Conservation (phyloP, 2,329 filamentous ascomycete species). For the Akanthomyces dipterigenus region DNA sequence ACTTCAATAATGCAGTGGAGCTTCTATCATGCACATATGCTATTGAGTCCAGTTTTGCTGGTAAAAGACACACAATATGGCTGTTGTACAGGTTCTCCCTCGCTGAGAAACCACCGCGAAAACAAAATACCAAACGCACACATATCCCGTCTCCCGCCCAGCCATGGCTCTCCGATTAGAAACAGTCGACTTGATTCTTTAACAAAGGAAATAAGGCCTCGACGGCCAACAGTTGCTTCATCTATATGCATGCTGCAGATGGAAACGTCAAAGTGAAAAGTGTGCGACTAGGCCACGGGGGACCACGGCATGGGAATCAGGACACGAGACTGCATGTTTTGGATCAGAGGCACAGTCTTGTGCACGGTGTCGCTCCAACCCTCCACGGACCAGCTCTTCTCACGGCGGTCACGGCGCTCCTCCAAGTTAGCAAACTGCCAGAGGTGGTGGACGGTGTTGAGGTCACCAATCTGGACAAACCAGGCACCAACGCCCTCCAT, state of each 20-base stretch:
- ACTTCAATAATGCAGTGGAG: background rate
- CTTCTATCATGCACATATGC: slow-evolving; percentile 1
- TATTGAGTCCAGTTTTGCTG: slow-evolving; percentile 4
- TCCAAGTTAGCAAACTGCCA: slow-evolving; percentile 98
- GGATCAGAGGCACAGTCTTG: slow-evolving; percentile 95
- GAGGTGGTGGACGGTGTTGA: slow-evolving; percentile 95
- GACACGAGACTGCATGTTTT: slow-evolving; percentile 91
- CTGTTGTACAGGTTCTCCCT: slow-evolving; percentile 9
- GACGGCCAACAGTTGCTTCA: slow-evolving; percentile 1
- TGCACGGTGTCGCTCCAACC: slow-evolving; percentile 97
- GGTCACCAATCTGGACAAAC: slow-evolving; percentile 96
- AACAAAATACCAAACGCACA: background rate
- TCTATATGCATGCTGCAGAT: slow-evolving; percentile 8
- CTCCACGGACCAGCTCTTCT: slow-evolving; percentile 91
- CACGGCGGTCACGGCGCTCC: slow-evolving; percentile 80
- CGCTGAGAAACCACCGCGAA: background rate
- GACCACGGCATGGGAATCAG: slow-evolving; percentile 96
- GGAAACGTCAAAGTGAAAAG: background rate
- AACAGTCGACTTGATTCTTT: background rate
- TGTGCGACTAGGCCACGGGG: slow-evolving; percentile 60
- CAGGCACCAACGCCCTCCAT: slow-evolving; percentile 98
- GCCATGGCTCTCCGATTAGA: background rate
- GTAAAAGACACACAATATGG: slow-evolving; percentile 4
- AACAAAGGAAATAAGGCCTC: slow-evolving; percentile 4
- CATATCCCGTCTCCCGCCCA: background rate